phyloP scores from a whole-genome alignment of 495 filamentous ascomycete species.

The Penicillium psychrofluorescens region DNA sequence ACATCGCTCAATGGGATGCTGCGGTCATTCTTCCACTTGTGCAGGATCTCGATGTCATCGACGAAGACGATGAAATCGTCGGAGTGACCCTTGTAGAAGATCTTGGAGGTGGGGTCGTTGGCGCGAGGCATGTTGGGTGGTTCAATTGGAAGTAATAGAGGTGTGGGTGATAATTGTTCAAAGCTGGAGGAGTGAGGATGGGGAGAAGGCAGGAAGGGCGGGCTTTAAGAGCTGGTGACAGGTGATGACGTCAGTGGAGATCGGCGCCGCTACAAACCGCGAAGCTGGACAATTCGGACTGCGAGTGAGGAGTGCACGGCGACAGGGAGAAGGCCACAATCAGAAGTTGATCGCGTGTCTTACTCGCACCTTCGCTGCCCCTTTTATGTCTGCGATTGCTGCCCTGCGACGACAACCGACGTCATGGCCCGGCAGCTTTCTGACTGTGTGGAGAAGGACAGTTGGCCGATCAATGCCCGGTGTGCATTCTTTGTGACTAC shows the following conservation, averaged over 20 bases:
- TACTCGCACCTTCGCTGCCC: background rate
- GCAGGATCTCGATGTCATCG: conserved; percentile 60
- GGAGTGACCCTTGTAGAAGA: conserved; percentile 81
- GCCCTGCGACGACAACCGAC: too few species aligned
- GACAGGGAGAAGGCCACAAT: too few species aligned
- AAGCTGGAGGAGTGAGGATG: background rate
- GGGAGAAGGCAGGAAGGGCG: too few species aligned
- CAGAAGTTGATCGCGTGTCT: background rate
- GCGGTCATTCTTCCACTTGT: conserved; percentile 79
- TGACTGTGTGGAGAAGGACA: background rate
- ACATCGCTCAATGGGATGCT: conserved; percentile 74
- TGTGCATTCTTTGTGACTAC: conserved; percentile 3
- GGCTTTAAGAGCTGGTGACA: conserved; percentile 21
- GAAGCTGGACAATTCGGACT: too few species aligned
- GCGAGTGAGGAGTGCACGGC: too few species aligned
- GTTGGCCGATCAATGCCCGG: conserved; percentile 1
- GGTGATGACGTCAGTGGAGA: conserved; percentile 33
- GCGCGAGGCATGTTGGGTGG: conserved; percentile 64
- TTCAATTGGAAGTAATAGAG: conserved; percentile 9
- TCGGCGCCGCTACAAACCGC: background rate
- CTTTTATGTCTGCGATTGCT: background rate
- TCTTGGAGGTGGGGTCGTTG: conserved; percentile 66
- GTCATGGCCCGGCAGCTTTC: background rate
- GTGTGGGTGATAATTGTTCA: conserved; percentile 5
- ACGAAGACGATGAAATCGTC: conserved; percentile 92